Evolutionary conservation across 164 flowering plant genomes (phyloP), one percentile per base, ranked within the genome.

Genomic region (Akebia trifoliata): DNA sequence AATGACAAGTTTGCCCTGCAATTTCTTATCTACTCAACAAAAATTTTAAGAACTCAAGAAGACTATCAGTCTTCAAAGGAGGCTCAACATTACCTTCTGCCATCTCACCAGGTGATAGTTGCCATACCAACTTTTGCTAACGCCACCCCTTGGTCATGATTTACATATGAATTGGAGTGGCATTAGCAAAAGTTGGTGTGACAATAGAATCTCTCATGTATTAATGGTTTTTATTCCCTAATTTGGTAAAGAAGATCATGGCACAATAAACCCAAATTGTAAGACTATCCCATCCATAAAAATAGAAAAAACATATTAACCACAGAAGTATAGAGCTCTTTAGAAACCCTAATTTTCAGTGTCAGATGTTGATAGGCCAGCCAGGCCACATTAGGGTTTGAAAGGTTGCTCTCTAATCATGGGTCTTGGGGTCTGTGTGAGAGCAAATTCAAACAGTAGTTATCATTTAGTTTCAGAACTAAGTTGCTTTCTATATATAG

Each of bases 311-410:
- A 25, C n/a, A n/a, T n/a, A 48, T 54, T 42, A 60, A 60, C 57
- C 59, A 64, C 64, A 65, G 68, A 56, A 66, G 20, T 37, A 56
- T 55, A 47, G 53, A 25, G 46, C 47, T 63, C 48, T 52, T 67
- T 70, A 64, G 64, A 65, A 67, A 62, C 62, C 71, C 75, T 79
- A 61, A 76, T 70, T 78, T 85, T 82, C 84, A 75, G 87, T 76
- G 85, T 59, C 69, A 72, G 84, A 81, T 72, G 74, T 74, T 74
- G 85, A 78, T 61, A 66, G 78, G 75, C 74, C 80, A 74, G 22
- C 18, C 52, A 28, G 34, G 18, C n/a, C n/a, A 66, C 51, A 68
- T 60, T 45, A 37, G 67, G 65, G 69, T 57, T 58, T 54, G 63
- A 60, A 64, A 36, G 57, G 74, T 74, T 78, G 69, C 67, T 59